Percentiles rank a stretch among this genome's conserved stretches.
These are phyloP conservation scores for Chlamydomonas eustigma DNA, from an alignment of 139 green algal species.

Conservation along the genomic window DNA sequence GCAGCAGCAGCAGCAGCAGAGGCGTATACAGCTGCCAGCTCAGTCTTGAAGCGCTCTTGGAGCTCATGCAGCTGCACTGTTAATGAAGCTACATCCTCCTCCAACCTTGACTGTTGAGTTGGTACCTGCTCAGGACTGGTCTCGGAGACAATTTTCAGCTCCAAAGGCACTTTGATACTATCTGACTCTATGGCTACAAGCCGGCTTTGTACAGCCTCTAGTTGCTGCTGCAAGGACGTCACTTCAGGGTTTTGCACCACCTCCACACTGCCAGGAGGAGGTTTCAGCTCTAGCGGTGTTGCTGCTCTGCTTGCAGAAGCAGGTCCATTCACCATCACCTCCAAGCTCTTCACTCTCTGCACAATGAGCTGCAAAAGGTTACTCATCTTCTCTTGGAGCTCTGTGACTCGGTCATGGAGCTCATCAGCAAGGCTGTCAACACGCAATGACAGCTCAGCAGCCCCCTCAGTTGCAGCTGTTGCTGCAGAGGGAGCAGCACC, in stretches of 20 bases:
- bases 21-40: background rate
- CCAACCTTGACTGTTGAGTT: background rate
- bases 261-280: too few species aligned
- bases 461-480: background rate
- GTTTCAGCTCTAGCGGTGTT: too few species aligned
- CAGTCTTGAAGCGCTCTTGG: background rate
- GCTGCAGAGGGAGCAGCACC: background rate
- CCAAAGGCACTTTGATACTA: background rate
- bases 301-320: background rate
- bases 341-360: background rate
- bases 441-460: background rate
- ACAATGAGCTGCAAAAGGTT: conserved; percentile 10
- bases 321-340: background rate
- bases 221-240: background rate
- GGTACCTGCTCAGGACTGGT: too few species aligned
- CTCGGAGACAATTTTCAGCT: background rate
- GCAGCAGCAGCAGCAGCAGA: background rate
- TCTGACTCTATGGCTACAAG: background rate
- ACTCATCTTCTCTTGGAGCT: conserved; percentile 6
- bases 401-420: background rate
- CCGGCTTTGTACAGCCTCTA: background rate
- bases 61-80: background rate
- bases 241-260: background rate
- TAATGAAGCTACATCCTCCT: background rate
- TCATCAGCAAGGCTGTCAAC: background rate